phyloP scores from a whole-genome alignment of 371 early-diverging fungal genomes.

The Funneliformis caledonium region DNA sequence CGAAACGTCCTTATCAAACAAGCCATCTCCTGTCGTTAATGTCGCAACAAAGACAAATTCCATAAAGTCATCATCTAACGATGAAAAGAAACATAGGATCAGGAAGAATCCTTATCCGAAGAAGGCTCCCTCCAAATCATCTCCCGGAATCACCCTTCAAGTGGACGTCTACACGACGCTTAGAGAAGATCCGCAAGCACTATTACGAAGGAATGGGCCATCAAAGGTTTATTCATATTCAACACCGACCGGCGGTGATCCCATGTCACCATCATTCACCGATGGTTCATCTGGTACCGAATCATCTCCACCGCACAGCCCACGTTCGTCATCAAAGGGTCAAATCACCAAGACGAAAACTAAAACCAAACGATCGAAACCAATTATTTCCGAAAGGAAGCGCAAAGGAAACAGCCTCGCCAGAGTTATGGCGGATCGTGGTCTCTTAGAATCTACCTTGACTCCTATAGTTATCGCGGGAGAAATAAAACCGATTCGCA shows the following conservation, averaged over 20 bases:
- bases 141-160: conserved; percentile 21
- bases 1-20: neutral
- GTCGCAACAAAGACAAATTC: neutral
- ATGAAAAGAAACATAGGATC: neutral
- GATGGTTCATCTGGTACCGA: conserved; percentile 5
- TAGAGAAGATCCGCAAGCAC: conserved; percentile 6
- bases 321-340: neutral
- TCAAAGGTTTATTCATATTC: neutral
- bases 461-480: neutral
- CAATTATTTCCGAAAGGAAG: conserved; percentile 15
- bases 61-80: neutral
- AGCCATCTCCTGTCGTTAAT: neutral
- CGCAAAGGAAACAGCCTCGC: conserved; percentile 35
- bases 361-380: neutral
- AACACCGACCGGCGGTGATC: too few species aligned
- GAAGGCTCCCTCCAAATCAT: conserved; percentile 20
- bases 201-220: neutral
- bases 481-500: conserved; percentile 12
- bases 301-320: neutral
- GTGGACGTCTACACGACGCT: conserved; percentile 4
- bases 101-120: conserved; percentile 36
- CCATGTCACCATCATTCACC: neutral
- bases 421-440: conserved; percentile 39
- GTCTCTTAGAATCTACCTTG: conserved; percentile 14
- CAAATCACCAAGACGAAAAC: neutral